Evolutionary conservation across 129 eudicot genomes (phyloP).

Genomic region (Flaveria sonorensis): DNA sequence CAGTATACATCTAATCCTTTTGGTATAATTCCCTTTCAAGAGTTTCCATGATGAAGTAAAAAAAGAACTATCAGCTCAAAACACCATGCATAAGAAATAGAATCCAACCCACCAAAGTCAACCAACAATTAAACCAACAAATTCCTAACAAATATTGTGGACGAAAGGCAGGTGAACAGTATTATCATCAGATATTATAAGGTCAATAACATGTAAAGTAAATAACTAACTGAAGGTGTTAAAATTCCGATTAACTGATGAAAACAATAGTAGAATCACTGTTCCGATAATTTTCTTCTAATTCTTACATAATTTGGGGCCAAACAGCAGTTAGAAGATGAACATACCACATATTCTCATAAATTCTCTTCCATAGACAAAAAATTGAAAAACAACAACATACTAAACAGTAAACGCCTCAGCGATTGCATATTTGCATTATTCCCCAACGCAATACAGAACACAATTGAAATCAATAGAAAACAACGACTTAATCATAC

Average conservation of each 20-base stretch:
- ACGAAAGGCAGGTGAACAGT: slow-evolving; percentile 25
- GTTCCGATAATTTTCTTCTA: neutral
- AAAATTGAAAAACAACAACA: slow-evolving; percentile 18
- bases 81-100: slow-evolving; percentile 11
- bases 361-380: neutral
- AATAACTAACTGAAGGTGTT: neutral
- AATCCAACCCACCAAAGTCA: slow-evolving; percentile 28
- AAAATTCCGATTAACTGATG: slow-evolving; percentile 1
- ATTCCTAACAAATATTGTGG: slow-evolving; percentile 25
- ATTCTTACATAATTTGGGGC: neutral
- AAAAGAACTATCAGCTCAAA: slow-evolving; percentile 10
- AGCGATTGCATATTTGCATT: neutral
- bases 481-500: slow-evolving; percentile 39
- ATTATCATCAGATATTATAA: slow-evolving; percentile 10
- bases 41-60: no score
- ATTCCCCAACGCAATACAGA: neutral
- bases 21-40: neutral
- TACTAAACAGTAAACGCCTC: slow-evolving; percentile 45
- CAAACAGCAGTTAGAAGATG: neutral
- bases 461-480: neutral
- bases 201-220: slow-evolving; percentile 18
- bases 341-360: neutral
- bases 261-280: slow-evolving; percentile 8
- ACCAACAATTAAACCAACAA: no score
- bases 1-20: neutral